Percentiles rank a stretch among this genome's conserved stretches.
Conservation (phyloP, 1,284 basidiomycete genomes). For the Polyporus tsugae region DNA sequence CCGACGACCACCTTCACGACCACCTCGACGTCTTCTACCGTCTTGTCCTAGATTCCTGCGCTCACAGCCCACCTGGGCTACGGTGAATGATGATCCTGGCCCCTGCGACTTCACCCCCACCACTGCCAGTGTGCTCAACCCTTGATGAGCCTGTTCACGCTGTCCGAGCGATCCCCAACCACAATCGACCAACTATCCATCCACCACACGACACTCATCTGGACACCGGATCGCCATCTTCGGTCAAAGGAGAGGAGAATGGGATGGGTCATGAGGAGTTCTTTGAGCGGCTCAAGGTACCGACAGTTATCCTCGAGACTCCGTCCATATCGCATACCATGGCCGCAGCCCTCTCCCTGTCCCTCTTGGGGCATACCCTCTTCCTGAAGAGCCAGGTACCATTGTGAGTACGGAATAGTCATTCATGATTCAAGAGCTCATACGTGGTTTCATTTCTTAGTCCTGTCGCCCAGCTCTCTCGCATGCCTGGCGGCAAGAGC, state of each 20-base stretch:
- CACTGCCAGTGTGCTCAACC: not conserved
- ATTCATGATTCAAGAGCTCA: no score
- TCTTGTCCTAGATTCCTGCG: not conserved
- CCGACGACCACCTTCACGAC: no score
- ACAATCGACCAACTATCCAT: not conserved
- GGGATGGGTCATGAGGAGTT: not conserved
- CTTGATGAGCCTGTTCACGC: not conserved
- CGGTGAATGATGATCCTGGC: slow-evolving; percentile 10
- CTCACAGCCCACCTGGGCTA: not conserved
- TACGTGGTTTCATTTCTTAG: no score
- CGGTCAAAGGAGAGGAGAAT: not conserved
- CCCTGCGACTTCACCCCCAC: slow-evolving; percentile 9
- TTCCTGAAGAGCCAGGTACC: slow-evolving; percentile 81
- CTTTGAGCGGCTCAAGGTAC: slow-evolving; percentile 41
- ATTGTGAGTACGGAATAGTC: no score
- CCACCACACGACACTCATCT: not conserved
- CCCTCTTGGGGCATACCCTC: slow-evolving; percentile 69
- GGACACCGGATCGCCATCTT: not conserved
- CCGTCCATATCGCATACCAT: slow-evolving; percentile 60
- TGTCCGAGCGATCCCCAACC: not conserved
- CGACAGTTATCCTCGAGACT: slow-evolving; percentile 56
- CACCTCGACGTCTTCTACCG: not conserved
- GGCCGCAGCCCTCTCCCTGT: slow-evolving; percentile 66
- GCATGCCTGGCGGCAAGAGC: slow-evolving; percentile 50
- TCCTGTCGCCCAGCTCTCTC: slow-evolving; percentile 67